Percentiles rank a stretch among this genome's conserved stretches.
Conservation (phyloP, 345 rosid species). For the Pistacia atlantica region DNA sequence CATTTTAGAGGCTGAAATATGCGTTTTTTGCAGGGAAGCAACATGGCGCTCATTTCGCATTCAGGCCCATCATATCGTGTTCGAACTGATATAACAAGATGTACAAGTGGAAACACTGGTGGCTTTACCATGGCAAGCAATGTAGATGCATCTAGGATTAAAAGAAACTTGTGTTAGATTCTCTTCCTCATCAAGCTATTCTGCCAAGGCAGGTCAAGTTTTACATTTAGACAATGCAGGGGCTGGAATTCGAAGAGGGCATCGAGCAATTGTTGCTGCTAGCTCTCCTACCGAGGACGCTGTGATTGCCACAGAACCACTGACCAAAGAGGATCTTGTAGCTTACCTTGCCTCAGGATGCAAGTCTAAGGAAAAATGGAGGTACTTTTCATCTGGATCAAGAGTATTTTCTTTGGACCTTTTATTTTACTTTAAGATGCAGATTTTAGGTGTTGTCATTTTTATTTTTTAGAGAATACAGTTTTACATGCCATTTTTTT, state of each 20-base stretch:
- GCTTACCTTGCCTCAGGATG: constrained; percentile 95
- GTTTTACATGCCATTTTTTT: background rate
- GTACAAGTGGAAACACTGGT: constrained; percentile 33
- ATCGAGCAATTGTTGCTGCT: constrained; percentile 64
- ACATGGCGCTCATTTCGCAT: constrained; percentile 67
- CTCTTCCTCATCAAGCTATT: constrained; percentile 37
- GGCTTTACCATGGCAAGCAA: constrained; percentile 29
- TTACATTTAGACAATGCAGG: constrained; percentile 28
- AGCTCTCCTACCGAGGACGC: constrained; percentile 95
- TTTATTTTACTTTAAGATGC: background rate
- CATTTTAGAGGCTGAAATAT: constrained; percentile 5
- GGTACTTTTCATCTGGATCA: constrained; percentile 43
- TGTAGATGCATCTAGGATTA: constrained; percentile 36
- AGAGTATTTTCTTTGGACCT: background rate
- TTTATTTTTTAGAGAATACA: background rate
- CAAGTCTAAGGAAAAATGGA: constrained; percentile 93
- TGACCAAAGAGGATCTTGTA: constrained; percentile 88
- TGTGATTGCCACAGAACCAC: constrained; percentile 68
- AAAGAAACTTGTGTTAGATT: constrained; percentile 39
- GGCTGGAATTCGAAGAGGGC: constrained; percentile 47
- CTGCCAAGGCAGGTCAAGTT: constrained; percentile 25
- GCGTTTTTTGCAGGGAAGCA: constrained; percentile 31
- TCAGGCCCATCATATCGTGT: constrained; percentile 48
- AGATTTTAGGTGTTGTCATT: background rate
- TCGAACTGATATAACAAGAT: constrained; percentile 30